A percentile compares a stretch with the other conserved stretches of the same genome.
These are phyloP conservation scores for Helotiales sp. DNA, from an alignment of 2,329 filamentous ascomycete species.

Conservation along the genomic window DNA sequence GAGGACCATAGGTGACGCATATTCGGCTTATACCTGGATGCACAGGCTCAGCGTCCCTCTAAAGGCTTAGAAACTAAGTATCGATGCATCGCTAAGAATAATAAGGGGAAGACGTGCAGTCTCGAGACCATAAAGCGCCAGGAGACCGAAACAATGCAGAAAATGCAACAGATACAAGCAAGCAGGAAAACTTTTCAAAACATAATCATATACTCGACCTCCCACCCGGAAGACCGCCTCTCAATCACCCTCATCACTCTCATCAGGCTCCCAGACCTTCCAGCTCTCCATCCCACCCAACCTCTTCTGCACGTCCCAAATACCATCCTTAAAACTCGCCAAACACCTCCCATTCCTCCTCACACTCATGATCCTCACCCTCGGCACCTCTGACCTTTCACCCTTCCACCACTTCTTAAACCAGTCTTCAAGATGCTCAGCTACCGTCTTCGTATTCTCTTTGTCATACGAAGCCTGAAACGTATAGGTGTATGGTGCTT, in stretches of 20 bases:
- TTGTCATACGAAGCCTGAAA: slow-evolving; percentile 5
- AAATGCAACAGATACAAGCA: background rate
- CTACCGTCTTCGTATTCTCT: slow-evolving; percentile 12
- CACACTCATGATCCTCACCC: slow-evolving; percentile 19
- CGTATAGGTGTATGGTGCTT: slow-evolving; percentile 14
- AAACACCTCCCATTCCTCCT: slow-evolving; percentile 16
- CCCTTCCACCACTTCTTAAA: slow-evolving; percentile 17
- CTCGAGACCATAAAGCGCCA: too few relatives aligned
- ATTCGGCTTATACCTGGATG: too few relatives aligned
- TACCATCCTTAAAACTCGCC: slow-evolving; percentile 16
- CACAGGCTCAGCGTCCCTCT: too few relatives aligned
- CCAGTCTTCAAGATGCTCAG: slow-evolving; percentile 18
- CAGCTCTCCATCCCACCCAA: slow-evolving; percentile 23
- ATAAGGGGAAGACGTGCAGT: too few relatives aligned
- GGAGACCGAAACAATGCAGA: background rate
- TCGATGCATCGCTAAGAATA: too few relatives aligned
- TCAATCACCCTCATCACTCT: background rate
- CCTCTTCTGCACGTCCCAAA: slow-evolving; percentile 20
- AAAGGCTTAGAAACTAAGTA: too few relatives aligned
- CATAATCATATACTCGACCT: background rate
- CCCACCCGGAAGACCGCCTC: background rate
- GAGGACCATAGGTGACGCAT: too few relatives aligned
- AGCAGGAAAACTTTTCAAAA: background rate
- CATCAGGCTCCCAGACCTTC: slow-evolving; percentile 19
- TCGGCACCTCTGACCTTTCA: slow-evolving; percentile 3